phyloP scores from a whole-genome alignment of 192 early-diverging fungal genomes.

The Dissophora globulifera region DNA sequence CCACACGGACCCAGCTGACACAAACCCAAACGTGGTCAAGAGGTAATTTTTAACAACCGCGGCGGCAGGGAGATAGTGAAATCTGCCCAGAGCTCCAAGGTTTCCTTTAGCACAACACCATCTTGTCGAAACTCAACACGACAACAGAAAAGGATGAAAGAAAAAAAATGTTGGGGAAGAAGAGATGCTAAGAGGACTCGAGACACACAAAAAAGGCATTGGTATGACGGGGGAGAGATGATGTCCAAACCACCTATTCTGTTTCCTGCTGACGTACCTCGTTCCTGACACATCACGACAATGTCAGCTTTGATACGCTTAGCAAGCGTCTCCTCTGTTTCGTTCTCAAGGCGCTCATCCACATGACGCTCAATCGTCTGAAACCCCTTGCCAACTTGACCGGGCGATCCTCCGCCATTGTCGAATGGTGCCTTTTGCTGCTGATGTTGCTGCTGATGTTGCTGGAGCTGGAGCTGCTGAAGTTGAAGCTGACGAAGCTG shows the following conservation, averaged over 20 bases:
- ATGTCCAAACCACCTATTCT: neutral
- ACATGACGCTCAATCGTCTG: constrained; percentile 53
- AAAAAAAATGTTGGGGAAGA: constrained; percentile 7
- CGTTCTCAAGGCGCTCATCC: constrained; percentile 55
- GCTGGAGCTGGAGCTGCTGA: constrained; percentile 1
- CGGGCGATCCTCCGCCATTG: constrained; percentile 4
- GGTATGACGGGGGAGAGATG: neutral
- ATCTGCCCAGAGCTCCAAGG: too few relatives aligned
- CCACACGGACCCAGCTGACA: too few relatives aligned
- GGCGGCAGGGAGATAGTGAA: too few relatives aligned
- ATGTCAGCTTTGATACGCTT: constrained; percentile 75
- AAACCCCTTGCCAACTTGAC: constrained; percentile 23
- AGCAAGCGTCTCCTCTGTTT: constrained; percentile 69
- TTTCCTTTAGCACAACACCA: too few relatives aligned
- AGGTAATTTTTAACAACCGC: too few relatives aligned
- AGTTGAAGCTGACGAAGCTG: constrained; percentile 1
- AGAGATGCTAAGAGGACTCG: neutral
- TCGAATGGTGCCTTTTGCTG: constrained; percentile 6
- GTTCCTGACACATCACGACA: constrained; percentile 77
- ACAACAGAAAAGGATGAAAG: too few relatives aligned
- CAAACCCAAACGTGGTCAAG: too few relatives aligned
- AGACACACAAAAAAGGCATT: neutral
- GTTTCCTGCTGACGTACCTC: constrained; percentile 67
- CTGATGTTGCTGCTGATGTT: constrained; percentile 2
- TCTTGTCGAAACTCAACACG: too few relatives aligned